phyloP scores from a whole-genome alignment of 768 basidiomycete genomes.

The Lyophyllum shimeji region DNA sequence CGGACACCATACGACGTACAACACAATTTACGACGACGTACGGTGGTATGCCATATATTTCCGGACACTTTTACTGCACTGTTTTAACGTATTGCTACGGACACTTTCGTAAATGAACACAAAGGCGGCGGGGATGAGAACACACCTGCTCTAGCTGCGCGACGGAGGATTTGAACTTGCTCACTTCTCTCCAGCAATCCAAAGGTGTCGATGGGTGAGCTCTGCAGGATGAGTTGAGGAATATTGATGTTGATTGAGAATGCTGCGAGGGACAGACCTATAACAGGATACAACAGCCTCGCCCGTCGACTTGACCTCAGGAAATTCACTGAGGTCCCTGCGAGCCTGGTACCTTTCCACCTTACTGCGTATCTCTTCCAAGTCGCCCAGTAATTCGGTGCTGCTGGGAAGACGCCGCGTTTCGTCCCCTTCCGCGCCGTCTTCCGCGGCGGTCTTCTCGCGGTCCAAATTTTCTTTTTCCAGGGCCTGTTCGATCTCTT shows the following conservation, averaged over 20 bases:
- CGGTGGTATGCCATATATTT: conserved; percentile 2
- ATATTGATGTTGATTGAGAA: conserved; percentile 1
- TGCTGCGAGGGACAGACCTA: conserved; percentile 42
- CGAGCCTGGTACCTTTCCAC: conserved; percentile 69
- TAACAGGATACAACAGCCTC: conserved; percentile 75
- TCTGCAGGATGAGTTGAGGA: conserved; percentile 35
- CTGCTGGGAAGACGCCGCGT: conserved; percentile 55
- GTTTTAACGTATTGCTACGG: conserved; percentile 64
- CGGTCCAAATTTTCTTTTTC: conserved; percentile 88
- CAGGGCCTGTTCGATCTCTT: conserved; percentile 74
- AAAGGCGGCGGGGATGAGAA: background rate
- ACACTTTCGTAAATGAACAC: conserved; percentile 11
- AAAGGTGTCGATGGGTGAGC: conserved; percentile 50
- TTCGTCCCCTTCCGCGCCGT: conserved; percentile 32
- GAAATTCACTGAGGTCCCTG: conserved; percentile 51
- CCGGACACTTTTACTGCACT: conserved; percentile 35
- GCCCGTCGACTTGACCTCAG: conserved; percentile 54
- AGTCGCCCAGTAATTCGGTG: conserved; percentile 64
- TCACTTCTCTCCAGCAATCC: conserved; percentile 75
- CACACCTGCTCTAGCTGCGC: conserved; percentile 66
- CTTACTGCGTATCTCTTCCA: conserved; percentile 71
- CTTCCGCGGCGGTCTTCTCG: conserved; percentile 57
- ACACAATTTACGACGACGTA: conserved; percentile 8
- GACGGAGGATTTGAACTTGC: conserved; percentile 68
- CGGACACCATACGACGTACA: conserved; percentile 4